These are phyloP conservation scores for Tagetes erecta DNA, from an alignment of 129 eudicot species.

Conservation along the genomic window DNA sequence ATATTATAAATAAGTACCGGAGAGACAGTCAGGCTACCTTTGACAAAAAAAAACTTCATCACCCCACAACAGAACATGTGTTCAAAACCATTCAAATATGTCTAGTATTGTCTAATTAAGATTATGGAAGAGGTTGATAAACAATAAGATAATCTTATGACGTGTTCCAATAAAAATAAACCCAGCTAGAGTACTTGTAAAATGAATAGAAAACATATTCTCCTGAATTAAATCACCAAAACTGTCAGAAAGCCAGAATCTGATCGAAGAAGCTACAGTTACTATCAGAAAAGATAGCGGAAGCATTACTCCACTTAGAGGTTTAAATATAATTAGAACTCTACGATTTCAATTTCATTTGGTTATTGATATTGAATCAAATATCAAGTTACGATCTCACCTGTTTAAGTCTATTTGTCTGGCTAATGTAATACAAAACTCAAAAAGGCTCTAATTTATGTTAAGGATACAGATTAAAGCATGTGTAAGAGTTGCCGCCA, in stretches of 20 bases:
- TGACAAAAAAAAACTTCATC: slow-evolving; percentile 7
- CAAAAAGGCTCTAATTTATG: neutral
- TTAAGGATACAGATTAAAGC: neutral
- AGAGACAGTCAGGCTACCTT: slow-evolving; percentile 12
- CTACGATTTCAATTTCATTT: slow-evolving; percentile 13
- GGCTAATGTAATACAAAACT: neutral
- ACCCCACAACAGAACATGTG: slow-evolving; percentile 12
- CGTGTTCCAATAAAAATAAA: slow-evolving; percentile 9
- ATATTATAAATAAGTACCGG: slow-evolving; percentile 10
- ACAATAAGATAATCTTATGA: neutral
- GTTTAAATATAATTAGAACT: neutral
- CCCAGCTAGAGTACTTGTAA: neutral
- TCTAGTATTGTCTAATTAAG: neutral
- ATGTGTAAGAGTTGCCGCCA: neutral
- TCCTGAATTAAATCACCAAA: neutral
- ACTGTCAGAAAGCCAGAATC: neutral
- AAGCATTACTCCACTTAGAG: slow-evolving; percentile 13
- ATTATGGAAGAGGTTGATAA: slow-evolving; percentile 5
- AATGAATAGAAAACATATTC: neutral
- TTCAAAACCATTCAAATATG: neutral
- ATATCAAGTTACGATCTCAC: slow-evolving; percentile 12
- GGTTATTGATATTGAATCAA: neutral
- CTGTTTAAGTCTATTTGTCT: neutral
- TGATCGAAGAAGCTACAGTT: neutral
- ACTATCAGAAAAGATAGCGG: neutral